Base-by-base conservation (phyloP, 179 eudicot genomes). In the Corrigiola litoralis region DNA sequence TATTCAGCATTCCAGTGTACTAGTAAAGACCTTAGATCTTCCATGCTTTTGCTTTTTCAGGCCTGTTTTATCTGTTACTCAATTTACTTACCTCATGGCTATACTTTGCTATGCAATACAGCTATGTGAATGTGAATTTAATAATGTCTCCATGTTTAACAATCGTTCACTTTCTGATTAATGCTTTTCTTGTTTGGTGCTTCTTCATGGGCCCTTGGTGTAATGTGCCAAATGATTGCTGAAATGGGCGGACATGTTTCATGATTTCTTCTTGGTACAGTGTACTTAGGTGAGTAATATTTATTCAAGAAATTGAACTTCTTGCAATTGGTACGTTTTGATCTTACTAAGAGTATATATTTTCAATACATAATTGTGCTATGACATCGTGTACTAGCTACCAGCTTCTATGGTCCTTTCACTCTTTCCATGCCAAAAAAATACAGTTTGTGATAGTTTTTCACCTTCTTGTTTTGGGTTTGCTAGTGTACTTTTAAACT, bases 281-380 rank as follows among this genome's bases (percentile, higher is more conserved):
- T 79, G 14, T 79, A 79, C 67, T 65, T 79, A 60, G 82, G 82
- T 79, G 44, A 79, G 76, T 72, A 27, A 37, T 51, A 4, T 65
- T 21, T 40, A 8, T 25, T n/a, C n/a, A n/a, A n/a, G n/a, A n/a
- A n/a, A n/a, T 34, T 24, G 4, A 1, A 4, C n/a, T n/a, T 13
- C 5, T 54, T 17, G 4, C 31, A 10, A 0, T 28, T 17, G 1
- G 2, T 37, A 0, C 32, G 23, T 20, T 47, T 24, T 57, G 5
- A 36, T 29, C 16, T 12, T 33, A 27, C 11, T 21, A n/a, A 7
- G 13, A 6, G 0, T 34, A 16, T 17, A n/a, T 57, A 18, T 37
- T 5, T 8, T 14, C 13, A 18, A 0, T 57, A n/a, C n/a, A n/a
- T n/a, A n/a, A n/a, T n/a, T n/a, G n/a, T n/a, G n/a, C n/a, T n/a